A percentile compares a stretch with the other conserved stretches of the same genome.
phyloP scores from a whole-genome alignment of 2,329 filamentous ascomycete species.

The Diaporthe destruens region DNA sequence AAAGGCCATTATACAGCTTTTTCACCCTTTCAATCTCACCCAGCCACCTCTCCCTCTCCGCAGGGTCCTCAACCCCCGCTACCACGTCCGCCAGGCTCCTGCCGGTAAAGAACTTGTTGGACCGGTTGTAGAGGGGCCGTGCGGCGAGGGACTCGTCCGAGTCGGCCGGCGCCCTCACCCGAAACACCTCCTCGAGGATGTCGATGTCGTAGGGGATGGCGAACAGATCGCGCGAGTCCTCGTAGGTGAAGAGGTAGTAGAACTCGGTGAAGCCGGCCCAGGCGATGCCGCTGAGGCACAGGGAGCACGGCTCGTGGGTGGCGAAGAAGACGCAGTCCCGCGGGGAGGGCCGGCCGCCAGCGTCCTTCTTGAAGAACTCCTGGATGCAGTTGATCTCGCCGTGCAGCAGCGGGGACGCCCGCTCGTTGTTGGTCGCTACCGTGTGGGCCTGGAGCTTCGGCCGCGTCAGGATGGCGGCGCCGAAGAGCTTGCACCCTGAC shows the following conservation, averaged over 20 bases:
- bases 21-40: conserved; percentile 63
- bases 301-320: conserved; percentile 70
- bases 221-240: conserved; percentile 69
- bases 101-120: conserved; percentile 67
- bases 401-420: conserved; percentile 64
- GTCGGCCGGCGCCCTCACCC: conserved; percentile 57
- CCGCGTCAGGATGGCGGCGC: conserved; percentile 65
- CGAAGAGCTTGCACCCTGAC: conserved; percentile 68
- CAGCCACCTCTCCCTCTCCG: conserved; percentile 51
- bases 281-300: conserved; percentile 69
- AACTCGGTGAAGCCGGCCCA: conserved; percentile 70
- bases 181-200: conserved; percentile 68
- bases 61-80: conserved; percentile 51
- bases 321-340: conserved; percentile 69
- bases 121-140: conserved; percentile 65
- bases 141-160: conserved; percentile 52
- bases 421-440: conserved; percentile 69
- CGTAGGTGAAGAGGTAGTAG: conserved; percentile 71
- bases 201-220: conserved; percentile 69
- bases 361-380: conserved; percentile 60
- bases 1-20: conserved; percentile 59
- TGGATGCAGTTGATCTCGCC: conserved; percentile 73
- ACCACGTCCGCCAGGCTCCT: conserved; percentile 58
- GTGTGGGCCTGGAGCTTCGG: conserved; percentile 57
- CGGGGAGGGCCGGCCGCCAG: conserved; percentile 48